Conservation (phyloP, 345 rosid species). For the Citrus sinensis region DNA sequence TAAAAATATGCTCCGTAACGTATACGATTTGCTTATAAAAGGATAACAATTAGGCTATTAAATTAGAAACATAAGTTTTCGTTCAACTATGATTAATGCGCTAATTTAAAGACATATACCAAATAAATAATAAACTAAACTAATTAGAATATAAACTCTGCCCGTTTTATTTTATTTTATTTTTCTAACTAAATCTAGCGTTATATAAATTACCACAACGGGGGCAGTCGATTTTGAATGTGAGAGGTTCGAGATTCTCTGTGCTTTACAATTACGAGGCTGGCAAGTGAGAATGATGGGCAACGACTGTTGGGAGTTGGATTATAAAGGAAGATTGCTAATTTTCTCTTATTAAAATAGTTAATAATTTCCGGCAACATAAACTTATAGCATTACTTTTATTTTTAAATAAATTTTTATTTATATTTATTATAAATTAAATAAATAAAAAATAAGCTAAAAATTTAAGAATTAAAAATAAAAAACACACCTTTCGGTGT, state of each 20-base stretch:
- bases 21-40: background rate
- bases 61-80: too few relatives aligned
- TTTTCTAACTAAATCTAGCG: background rate
- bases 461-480: too few relatives aligned
- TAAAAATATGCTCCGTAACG: background rate
- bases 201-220: background rate
- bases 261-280: background rate
- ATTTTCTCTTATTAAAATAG: too few relatives aligned
- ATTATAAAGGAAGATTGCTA: background rate
- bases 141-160: too few relatives aligned
- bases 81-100: background rate
- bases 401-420: too few relatives aligned
- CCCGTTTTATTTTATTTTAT: too few relatives aligned
- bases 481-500: too few relatives aligned
- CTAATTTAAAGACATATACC: background rate
- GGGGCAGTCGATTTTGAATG: background rate
- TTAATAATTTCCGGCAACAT: too few relatives aligned
- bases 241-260: background rate
- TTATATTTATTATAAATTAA: too few relatives aligned
- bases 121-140: too few relatives aligned
- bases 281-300: background rate
- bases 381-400: too few relatives aligned
- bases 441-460: too few relatives aligned
- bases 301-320: background rate
- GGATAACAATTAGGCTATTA: background rate